Conservation (phyloP, 208 protist species). For the Wallacemonas rigidus region DNA sequence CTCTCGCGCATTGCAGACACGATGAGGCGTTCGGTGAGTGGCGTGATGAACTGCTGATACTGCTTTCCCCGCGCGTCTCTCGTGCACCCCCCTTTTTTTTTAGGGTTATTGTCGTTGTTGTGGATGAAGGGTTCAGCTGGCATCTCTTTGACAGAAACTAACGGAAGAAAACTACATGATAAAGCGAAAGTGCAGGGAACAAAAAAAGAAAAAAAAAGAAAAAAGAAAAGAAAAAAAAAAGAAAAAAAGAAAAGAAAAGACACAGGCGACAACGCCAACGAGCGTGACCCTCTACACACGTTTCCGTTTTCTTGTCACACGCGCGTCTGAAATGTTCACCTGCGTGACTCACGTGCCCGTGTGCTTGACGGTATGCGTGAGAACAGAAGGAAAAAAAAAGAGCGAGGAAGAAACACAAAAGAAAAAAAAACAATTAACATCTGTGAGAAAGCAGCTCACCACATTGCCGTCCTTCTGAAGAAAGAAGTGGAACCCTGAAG, state of each 20-base stretch:
- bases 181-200: neutral
- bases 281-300: no score
- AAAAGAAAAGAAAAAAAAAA: conserved; percentile 24
- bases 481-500: neutral
- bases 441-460: no score
- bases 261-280: no score
- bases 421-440: conserved; percentile 22
- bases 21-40: no score
- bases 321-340: neutral
- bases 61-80: no score
- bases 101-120: neutral
- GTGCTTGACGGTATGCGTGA: neutral
- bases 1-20: no score
- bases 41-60: no score
- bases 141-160: neutral
- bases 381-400: conserved; percentile 15
- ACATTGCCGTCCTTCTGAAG: no score
- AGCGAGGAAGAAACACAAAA: conserved; percentile 9
- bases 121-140: neutral
- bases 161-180: neutral
- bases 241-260: conserved; percentile 11
- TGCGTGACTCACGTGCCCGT: neutral
- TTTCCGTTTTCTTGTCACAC: no score
- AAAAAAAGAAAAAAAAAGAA: conserved; percentile 13
- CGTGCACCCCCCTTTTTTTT: neutral